Evolutionary conservation across 1,284 basidiomycete genomes (phyloP).

Genomic region (Naganishia albida): DNA sequence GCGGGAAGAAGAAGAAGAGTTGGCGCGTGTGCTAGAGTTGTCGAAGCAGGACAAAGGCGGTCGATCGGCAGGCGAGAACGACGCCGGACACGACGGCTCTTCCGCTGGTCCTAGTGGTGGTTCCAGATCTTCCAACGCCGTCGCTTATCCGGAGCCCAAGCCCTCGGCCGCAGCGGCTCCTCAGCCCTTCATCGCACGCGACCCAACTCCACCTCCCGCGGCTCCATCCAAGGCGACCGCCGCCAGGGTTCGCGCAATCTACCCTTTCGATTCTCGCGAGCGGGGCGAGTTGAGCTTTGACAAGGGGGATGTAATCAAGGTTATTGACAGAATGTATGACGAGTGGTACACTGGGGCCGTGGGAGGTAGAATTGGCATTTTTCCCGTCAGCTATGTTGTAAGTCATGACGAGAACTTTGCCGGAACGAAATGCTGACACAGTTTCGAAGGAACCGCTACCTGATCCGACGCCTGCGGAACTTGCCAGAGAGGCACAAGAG

Average conservation of each 20-base stretch:
- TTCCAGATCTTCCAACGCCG: conserved; percentile 33
- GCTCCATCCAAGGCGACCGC: conserved; percentile 56
- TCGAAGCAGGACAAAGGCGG: conserved; percentile 86
- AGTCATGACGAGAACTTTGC: conserved; percentile 42
- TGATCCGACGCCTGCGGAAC: conserved; percentile 75
- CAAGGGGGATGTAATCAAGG: conserved; percentile 93
- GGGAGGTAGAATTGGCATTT: conserved; percentile 90
- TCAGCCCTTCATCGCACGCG: conserved; percentile 34
- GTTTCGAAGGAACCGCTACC: conserved; percentile 74
- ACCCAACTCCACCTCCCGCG: conserved; percentile 41
- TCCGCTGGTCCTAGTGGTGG: conserved; percentile 44
- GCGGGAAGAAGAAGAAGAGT: conserved; percentile 81
- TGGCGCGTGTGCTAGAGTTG: conserved; percentile 84
- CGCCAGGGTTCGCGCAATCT: conserved; percentile 84
- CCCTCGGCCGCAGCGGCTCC: conserved; percentile 53
- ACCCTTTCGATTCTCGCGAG: conserved; percentile 85
- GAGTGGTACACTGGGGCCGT: conserved; percentile 99
- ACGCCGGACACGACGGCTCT: conserved; percentile 35
- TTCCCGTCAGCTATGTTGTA: conserved; percentile 96
- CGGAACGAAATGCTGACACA: conserved; percentile 14
- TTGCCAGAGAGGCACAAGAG: conserved; percentile 81
- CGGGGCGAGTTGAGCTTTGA: conserved; percentile 89
- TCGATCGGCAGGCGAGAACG: conserved; percentile 53
- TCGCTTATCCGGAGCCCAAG: conserved; percentile 35
- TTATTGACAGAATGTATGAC: conserved; percentile 90